Percentiles rank a stretch among this genome's conserved stretches.
Conservation (phyloP, 2,329 filamentous ascomycete species). For the Exserohilum turcica region DNA sequence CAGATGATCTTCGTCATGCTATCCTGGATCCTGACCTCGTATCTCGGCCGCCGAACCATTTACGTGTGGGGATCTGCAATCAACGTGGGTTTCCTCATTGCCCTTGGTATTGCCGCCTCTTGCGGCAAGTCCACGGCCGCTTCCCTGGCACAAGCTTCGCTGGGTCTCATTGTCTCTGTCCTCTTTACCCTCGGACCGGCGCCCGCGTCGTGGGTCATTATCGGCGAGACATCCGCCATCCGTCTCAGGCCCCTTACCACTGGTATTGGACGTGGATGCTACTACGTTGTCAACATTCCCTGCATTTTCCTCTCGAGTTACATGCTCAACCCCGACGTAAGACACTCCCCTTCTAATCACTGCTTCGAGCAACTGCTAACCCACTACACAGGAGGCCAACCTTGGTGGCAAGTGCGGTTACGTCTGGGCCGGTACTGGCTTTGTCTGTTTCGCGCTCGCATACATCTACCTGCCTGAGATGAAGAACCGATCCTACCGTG, state of each 20-base stretch:
- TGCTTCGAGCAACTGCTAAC: constrained; percentile 53
- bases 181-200: constrained; percentile 67
- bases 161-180: constrained; percentile 69
- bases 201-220: constrained; percentile 69
- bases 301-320: constrained; percentile 67
- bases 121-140: constrained; percentile 50
- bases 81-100: constrained; percentile 61
- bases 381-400: constrained; percentile 63
- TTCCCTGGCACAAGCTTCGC: constrained; percentile 62
- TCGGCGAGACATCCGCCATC: constrained; percentile 69
- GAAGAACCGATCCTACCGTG: constrained; percentile 55
- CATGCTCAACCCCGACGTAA: constrained; percentile 62
- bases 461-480: constrained; percentile 62
- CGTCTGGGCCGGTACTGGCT: constrained; percentile 52
- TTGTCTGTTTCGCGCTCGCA: constrained; percentile 59
- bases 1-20: constrained; percentile 67
- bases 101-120: constrained; percentile 65
- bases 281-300: constrained; percentile 69
- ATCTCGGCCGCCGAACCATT: constrained; percentile 67
- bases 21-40: constrained; percentile 69
- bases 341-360: constrained; percentile 56
- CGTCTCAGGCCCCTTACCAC: constrained; percentile 69
- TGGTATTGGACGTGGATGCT: constrained; percentile 66
- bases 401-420: constrained; percentile 46
- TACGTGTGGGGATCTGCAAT: constrained; percentile 65